These are phyloP conservation scores for Calonectria crousiana DNA, from an alignment of 2,329 filamentous ascomycete genomes.

Conservation along the genomic window DNA sequence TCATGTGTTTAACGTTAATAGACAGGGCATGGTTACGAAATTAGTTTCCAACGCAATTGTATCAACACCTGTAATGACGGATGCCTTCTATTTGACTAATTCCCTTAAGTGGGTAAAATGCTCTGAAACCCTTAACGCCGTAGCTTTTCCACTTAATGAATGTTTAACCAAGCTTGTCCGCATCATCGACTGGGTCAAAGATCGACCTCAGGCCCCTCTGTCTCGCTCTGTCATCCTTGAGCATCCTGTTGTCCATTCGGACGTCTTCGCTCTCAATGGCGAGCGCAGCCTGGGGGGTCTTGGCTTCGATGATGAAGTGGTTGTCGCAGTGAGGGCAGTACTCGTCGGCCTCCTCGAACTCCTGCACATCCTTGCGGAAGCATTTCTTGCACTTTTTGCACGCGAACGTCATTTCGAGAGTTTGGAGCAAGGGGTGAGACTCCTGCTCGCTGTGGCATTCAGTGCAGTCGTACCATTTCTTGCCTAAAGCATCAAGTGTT, in stretches of 20 bases:
- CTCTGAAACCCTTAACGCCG: conserved; percentile 47
- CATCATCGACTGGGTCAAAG: conserved; percentile 81
- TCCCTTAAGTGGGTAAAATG: conserved; percentile 38
- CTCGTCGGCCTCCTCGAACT: conserved; percentile 97
- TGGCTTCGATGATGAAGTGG: conserved; percentile 93
- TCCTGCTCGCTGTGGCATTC: conserved; percentile 91
- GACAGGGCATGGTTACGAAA: conserved; percentile 44
- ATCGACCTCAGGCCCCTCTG: conserved; percentile 68
- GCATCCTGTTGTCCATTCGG: conserved; percentile 87
- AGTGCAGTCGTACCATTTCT: conserved; percentile 99
- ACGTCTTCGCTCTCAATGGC: conserved; percentile 93
- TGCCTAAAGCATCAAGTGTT: conserved; percentile 64
- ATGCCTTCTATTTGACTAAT: conserved; percentile 36
- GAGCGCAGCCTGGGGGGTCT: conserved; percentile 84
- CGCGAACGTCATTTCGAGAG: conserved; percentile 90
- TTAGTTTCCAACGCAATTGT: conserved; percentile 49
- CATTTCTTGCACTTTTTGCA: conserved; percentile 99
- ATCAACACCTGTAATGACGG: conserved; percentile 52
- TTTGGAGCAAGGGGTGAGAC: conserved; percentile 80
- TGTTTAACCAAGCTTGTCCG: conserved; percentile 79
- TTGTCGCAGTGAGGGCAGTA: conserved; percentile 99
- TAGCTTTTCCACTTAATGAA: conserved; percentile 28
- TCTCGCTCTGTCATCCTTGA: conserved; percentile 87
- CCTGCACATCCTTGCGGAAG: conserved; percentile 92
- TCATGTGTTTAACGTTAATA: conserved; percentile 37